phyloP scores from a whole-genome alignment of 129 eudicot genomes.

The Scalesia atractyloides region DNA sequence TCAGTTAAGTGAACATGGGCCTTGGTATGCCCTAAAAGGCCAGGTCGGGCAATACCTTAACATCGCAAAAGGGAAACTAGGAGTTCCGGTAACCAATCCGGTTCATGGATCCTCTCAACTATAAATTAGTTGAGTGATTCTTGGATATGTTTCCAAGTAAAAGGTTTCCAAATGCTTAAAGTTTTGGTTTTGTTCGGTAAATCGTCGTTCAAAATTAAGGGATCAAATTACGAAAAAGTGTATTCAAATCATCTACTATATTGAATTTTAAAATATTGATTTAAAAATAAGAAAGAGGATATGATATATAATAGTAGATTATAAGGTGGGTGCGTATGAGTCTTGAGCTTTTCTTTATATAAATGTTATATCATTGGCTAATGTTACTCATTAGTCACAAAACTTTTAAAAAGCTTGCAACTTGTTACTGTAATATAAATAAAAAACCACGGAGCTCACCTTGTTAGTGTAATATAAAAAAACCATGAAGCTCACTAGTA shows the following conservation, averaged over 20 bases:
- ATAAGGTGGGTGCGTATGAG: slow-evolving; percentile 9
- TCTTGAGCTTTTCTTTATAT: neutral
- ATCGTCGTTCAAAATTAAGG: too few relatives aligned
- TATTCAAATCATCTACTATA: neutral
- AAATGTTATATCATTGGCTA: neutral
- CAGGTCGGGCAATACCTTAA: too few relatives aligned
- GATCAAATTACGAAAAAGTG: too few relatives aligned
- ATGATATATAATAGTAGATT: neutral
- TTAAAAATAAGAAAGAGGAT: neutral
- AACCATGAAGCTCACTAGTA: neutral
- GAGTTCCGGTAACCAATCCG: too few relatives aligned
- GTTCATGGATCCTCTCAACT: too few relatives aligned
- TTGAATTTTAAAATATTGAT: neutral
- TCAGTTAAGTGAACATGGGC: neutral
- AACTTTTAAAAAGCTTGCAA: slow-evolving; percentile 6
- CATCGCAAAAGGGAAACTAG: too few relatives aligned
- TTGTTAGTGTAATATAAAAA: too few relatives aligned
- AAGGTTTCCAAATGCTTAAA: too few relatives aligned
- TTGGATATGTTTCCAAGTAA: too few relatives aligned
- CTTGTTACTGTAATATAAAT: neutral
- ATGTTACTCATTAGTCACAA: neutral
- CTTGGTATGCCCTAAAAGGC: too few relatives aligned
- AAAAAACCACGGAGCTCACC: neutral
- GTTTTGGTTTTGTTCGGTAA: too few relatives aligned
- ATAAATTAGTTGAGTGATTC: too few relatives aligned